Conservation (phyloP, 2,329 filamentous ascomycete genomes). For the Fusarium sacchari region DNA sequence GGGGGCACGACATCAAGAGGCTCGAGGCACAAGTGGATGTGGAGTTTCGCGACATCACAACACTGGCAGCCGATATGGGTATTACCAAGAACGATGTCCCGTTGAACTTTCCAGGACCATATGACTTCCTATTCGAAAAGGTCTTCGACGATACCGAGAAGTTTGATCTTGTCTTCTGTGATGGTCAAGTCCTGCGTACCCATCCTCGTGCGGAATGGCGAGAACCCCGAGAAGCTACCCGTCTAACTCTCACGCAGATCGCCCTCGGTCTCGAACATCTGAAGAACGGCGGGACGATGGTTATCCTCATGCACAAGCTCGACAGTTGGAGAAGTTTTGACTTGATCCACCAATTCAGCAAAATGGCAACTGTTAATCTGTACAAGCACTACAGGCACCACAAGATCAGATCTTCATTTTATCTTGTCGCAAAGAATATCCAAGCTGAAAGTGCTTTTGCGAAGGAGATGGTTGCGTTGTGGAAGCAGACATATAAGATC, state of each 20-base stretch:
- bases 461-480: conserved; percentile 48
- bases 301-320: conserved; percentile 61
- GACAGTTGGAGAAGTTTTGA: conserved; percentile 53
- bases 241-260: conserved; percentile 53
- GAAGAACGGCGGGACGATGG: conserved; percentile 58
- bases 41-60: conserved; percentile 58
- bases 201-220: conserved; percentile 49
- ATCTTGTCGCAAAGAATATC: conserved; percentile 60
- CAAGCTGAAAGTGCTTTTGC: conserved; percentile 47
- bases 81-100: conserved; percentile 44
- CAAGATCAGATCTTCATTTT: conserved; percentile 60
- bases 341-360: conserved; percentile 52
- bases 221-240: conserved; percentile 48
- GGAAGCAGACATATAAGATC: conserved; percentile 53
- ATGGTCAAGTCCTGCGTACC: conserved; percentile 57
- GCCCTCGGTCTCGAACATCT: conserved; percentile 59
- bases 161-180: conserved; percentile 59
- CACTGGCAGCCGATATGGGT: conserved; percentile 60
- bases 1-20: conserved; percentile 54
- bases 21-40: not conserved
- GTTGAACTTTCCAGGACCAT: conserved; percentile 22
- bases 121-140: conserved; percentile 30
- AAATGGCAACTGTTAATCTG: conserved; percentile 51
- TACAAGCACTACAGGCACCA: conserved; percentile 58
- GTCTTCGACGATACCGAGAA: not conserved